Percentiles rank a stretch among this genome's conserved stretches.
These are phyloP conservation scores for Pulveroboletus frians DNA, from an alignment of 768 basidiomycete species.

Conservation along the genomic window DNA sequence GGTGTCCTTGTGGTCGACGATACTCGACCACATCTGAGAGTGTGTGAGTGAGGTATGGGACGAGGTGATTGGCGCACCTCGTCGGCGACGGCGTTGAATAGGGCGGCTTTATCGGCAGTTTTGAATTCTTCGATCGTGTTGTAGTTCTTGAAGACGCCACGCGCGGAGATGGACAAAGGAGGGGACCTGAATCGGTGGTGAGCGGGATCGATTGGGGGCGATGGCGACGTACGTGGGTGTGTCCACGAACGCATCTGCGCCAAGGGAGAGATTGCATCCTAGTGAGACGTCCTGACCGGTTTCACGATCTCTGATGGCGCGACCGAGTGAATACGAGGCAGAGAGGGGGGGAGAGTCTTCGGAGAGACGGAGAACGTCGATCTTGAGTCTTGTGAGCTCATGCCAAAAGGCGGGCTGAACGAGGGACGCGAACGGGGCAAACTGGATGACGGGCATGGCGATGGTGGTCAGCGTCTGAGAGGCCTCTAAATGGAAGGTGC, in stretches of 20 bases:
- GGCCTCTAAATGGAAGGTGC: slow-evolving; percentile 12
- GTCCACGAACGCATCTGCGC: slow-evolving; percentile 58
- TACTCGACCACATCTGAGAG: slow-evolving; percentile 64
- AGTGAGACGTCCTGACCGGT: slow-evolving; percentile 70
- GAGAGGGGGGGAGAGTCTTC: slow-evolving; percentile 60
- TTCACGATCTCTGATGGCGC: slow-evolving; percentile 70
- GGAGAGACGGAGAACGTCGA: slow-evolving; percentile 82
- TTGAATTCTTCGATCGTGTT: slow-evolving; percentile 98
- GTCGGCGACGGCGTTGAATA: slow-evolving; percentile 71
- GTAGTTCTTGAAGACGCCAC: slow-evolving; percentile 84
- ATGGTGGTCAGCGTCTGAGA: neutral
- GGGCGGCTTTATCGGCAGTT: slow-evolving; percentile 77
- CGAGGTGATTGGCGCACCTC: slow-evolving; percentile 40
- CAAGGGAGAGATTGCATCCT: slow-evolving; percentile 60
- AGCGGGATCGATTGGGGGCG: slow-evolving; percentile 3
- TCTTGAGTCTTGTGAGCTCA: slow-evolving; percentile 79
- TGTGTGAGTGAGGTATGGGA: neutral
- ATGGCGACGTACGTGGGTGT: slow-evolving; percentile 39
- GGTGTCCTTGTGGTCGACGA: slow-evolving; percentile 47
- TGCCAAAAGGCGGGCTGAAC: slow-evolving; percentile 95
- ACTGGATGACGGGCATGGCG: slow-evolving; percentile 67
- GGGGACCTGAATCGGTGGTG: slow-evolving; percentile 33
- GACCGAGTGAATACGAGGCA: slow-evolving; percentile 67
- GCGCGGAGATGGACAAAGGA: slow-evolving; percentile 45
- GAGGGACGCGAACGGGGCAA: slow-evolving; percentile 80